Evolutionary conservation across 495 filamentous ascomycete genomes (phyloP).

Genomic region (Corynascus novoguineensis): DNA sequence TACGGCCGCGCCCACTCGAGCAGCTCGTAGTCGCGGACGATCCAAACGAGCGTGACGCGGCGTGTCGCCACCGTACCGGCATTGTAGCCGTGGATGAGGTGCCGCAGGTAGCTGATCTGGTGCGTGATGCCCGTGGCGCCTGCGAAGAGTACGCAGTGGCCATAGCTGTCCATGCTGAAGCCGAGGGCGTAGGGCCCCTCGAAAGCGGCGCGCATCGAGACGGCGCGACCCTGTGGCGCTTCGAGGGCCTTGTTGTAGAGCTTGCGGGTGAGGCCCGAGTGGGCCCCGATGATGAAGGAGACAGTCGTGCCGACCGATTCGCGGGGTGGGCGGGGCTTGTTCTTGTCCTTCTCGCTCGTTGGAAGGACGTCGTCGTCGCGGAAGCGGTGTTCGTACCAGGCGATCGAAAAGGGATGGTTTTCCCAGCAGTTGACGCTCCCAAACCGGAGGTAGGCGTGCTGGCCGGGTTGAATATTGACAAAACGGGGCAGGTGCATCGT

Average conservation of each 20-base stretch:
- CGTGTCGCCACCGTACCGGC: conserved; percentile 73
- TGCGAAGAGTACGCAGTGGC: conserved; percentile 82
- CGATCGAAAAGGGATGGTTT: conserved; percentile 89
- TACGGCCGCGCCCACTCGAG: conserved; percentile 90
- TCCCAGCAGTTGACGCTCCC: conserved; percentile 70
- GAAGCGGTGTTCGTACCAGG: conserved; percentile 60
- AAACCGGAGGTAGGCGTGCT: conserved; percentile 85
- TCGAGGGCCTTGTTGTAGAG: conserved; percentile 54
- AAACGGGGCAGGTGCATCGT: conserved; percentile 73
- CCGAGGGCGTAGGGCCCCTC: conserved; percentile 87
- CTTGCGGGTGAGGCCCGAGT: conserved; percentile 79
- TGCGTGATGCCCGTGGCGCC: conserved; percentile 94
- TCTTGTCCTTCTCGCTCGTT: conserved; percentile 30
- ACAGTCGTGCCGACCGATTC: conserved; percentile 25
- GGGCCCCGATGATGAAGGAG: conserved; percentile 76
- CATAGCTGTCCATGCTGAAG: conserved; percentile 81
- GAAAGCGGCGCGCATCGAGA: conserved; percentile 47
- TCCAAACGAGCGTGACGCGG: conserved; percentile 79
- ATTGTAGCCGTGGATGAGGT: conserved; percentile 67
- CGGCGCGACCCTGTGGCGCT: conserved; percentile 6
- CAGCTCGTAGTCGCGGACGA: conserved; percentile 79
- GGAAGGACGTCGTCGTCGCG: conserved; percentile 24
- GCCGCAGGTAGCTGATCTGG: conserved; percentile 80
- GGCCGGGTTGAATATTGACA: conserved; percentile 73
- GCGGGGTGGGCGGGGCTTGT: conserved; percentile 16